A percentile compares a stretch with the other conserved stretches of the same genome.
These are phyloP conservation scores for Trapa incisa DNA, from an alignment of 345 rosid genomes.

Conservation along the genomic window DNA sequence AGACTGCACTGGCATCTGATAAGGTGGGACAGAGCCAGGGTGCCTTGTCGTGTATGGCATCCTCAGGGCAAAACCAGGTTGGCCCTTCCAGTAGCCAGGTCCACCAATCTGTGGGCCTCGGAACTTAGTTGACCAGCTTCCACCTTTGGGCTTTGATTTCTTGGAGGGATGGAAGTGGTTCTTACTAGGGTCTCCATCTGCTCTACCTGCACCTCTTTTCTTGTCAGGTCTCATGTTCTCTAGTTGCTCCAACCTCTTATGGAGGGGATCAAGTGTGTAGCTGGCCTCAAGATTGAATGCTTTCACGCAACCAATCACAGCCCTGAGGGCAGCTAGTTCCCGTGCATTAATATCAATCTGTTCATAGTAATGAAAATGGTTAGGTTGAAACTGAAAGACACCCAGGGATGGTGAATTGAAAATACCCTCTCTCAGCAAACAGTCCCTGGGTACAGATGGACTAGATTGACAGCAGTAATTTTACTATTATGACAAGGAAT, in stretches of 20 bases:
- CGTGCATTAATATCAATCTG: conserved; percentile 36
- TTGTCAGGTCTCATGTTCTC: conserved; percentile 35
- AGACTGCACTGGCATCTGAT: conserved; percentile 27
- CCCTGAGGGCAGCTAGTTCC: conserved; percentile 43
- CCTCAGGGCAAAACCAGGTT: background rate
- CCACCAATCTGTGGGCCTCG: background rate
- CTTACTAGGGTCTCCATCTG: conserved; percentile 11
- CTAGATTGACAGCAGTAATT: background rate
- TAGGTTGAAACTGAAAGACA: background rate
- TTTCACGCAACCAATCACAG: conserved; percentile 34
- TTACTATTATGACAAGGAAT: background rate
- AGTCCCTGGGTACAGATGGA: background rate
- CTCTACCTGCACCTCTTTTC: conserved; percentile 28
- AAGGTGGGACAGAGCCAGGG: background rate
- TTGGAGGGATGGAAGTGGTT: conserved; percentile 18
- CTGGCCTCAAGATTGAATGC: conserved; percentile 41
- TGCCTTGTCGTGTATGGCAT: background rate
- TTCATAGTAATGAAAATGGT: background rate
- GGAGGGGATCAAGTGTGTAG: conserved; percentile 46
- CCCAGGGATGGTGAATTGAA: too few species aligned
- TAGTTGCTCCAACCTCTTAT: conserved; percentile 38
- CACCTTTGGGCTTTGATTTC: conserved; percentile 23
- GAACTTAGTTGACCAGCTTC: conserved; percentile 1
- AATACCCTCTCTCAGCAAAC: background rate
- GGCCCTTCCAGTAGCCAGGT: background rate